A percentile compares a stretch with the other conserved stretches of the same genome.
Conservation (phyloP, 257 asterid species). For the Misopates orontium region DNA sequence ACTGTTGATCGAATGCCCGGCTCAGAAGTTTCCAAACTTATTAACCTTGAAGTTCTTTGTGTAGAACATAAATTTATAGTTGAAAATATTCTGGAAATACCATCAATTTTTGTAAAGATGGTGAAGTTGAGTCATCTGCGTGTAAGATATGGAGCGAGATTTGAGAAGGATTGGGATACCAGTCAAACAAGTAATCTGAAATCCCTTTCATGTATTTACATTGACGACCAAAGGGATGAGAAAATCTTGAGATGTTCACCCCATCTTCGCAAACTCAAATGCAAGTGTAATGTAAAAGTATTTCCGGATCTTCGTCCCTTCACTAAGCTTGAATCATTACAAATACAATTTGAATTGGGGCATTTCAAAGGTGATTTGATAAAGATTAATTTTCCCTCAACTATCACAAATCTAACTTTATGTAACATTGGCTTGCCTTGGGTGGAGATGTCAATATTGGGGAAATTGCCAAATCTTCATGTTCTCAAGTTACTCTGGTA, state of each 20-base stretch:
- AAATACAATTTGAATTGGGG: no score
- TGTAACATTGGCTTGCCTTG: background rate
- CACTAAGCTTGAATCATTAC: conserved; percentile 16
- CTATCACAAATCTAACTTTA: background rate
- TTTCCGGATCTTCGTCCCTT: conserved; percentile 14
- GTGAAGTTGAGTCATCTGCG: background rate
- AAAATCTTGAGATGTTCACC: conserved; percentile 1
- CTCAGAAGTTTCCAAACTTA: background rate
- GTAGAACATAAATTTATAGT: background rate
- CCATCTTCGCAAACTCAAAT: background rate
- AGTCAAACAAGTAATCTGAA: background rate
- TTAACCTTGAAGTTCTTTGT: conserved; percentile 13
- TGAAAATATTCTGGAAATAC: no score
- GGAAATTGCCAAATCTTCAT: conserved; percentile 17
- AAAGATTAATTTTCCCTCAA: background rate
- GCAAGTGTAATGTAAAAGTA: background rate
- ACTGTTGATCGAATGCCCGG: background rate
- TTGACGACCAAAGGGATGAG: background rate
- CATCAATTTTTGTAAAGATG: background rate
- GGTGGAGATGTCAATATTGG: conserved; percentile 14
- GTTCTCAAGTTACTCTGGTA: conserved; percentile 16
- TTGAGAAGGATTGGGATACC: background rate
- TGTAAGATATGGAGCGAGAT: background rate
- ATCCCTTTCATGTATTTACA: background rate
- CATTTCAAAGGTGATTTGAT: no score